Conservation (phyloP, 2,329 filamentous ascomycete genomes). For the Alternaria arbusti region DNA sequence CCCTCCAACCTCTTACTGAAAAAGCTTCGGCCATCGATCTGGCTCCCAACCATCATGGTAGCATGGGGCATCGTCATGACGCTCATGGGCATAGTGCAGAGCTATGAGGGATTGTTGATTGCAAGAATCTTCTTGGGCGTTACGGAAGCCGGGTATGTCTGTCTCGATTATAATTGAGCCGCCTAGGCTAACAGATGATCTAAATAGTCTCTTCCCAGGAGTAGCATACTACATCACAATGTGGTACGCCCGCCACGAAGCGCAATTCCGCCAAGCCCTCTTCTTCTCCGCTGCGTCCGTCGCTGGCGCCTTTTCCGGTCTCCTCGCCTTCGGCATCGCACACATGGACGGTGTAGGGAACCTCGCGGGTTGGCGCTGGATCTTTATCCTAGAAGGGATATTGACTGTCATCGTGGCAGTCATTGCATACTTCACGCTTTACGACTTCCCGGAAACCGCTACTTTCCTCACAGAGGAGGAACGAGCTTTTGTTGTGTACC, state of each 20-base stretch:
- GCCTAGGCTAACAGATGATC: neutral
- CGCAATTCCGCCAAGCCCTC: constrained; percentile 63
- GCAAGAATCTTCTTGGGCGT: constrained; percentile 55
- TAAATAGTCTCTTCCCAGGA: constrained; percentile 38
- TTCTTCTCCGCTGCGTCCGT: constrained; percentile 66
- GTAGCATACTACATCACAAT: constrained; percentile 64
- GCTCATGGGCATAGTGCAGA: constrained; percentile 56
- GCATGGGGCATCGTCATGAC: constrained; percentile 59
- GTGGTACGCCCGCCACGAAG: constrained; percentile 68
- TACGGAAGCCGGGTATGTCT: constrained; percentile 42
- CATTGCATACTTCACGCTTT: constrained; percentile 60
- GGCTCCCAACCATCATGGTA: constrained; percentile 56
- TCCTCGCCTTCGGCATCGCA: constrained; percentile 63
- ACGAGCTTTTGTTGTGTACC: constrained; percentile 64
- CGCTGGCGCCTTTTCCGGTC: constrained; percentile 65
- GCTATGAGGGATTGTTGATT: constrained; percentile 54
- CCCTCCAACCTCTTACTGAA: constrained; percentile 69
- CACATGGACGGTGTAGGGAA: constrained; percentile 65
- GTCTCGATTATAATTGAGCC: no score
- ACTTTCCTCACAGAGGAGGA: constrained; percentile 61
- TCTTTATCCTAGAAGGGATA: constrained; percentile 48
- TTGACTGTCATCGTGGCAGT: constrained; percentile 45
- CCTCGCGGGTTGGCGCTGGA: constrained; percentile 41
- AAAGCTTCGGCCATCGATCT: constrained; percentile 58
- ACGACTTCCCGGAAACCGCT: constrained; percentile 68